phyloP scores from a whole-genome alignment of 352 stramenopile species.

The Phytophthora pinifolia region DNA sequence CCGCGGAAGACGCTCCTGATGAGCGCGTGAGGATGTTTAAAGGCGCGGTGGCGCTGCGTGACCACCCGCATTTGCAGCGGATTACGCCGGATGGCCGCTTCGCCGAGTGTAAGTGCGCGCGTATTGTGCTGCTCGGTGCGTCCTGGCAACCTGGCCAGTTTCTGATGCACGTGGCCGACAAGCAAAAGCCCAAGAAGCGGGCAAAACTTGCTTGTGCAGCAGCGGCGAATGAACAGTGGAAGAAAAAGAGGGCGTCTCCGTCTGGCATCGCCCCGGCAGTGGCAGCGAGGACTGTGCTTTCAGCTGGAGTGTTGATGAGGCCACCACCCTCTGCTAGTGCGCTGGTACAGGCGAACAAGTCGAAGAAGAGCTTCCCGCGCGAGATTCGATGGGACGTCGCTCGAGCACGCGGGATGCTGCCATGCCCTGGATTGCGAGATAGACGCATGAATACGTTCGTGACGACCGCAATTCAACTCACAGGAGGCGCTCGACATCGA shows the following conservation, averaged over 20 bases:
- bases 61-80: conserved; percentile 50
- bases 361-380: conserved; percentile 50
- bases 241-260: conserved; percentile 23
- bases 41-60: conserved; percentile 33
- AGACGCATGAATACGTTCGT: conserved; percentile 59
- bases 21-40: conserved; percentile 29
- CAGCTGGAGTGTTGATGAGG: conserved; percentile 12
- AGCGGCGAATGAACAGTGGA: conserved; percentile 4
- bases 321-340: conserved; percentile 13
- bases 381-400: conserved; percentile 64
- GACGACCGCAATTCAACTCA: conserved; percentile 55
- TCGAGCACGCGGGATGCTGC: conserved; percentile 36
- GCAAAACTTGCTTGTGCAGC: conserved; percentile 10
- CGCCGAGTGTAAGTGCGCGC: conserved; percentile 63
- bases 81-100: conserved; percentile 70
- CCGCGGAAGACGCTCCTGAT: conserved; percentile 5
- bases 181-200: conserved; percentile 43
- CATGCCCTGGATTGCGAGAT: conserved; percentile 68
- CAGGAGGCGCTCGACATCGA: conserved; percentile 58
- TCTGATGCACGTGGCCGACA: conserved; percentile 55
- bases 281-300: conserved; percentile 8
- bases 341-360: conserved; percentile 25
- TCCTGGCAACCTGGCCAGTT: conserved; percentile 67
- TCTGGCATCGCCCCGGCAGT: not conserved
- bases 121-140: conserved; percentile 51